Evolutionary conservation across 2,329 filamentous ascomycete species (phyloP).

Genomic region (Aspergillus udagawae): DNA sequence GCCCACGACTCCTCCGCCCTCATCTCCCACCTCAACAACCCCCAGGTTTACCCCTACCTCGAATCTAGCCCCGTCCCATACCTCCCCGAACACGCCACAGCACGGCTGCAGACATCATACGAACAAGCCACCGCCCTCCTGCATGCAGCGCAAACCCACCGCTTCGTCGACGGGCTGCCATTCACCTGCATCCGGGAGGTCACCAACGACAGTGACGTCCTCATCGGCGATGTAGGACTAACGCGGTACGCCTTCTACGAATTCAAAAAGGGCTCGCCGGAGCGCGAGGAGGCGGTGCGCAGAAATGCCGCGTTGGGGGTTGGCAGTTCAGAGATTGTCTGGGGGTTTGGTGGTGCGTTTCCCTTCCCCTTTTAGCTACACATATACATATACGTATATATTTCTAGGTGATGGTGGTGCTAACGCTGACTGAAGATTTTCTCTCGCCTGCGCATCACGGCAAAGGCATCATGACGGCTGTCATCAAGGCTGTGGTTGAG

Average conservation of each 20-base stretch:
- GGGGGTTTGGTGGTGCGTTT: slow-evolving; percentile 21
- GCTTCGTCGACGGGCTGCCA: slow-evolving; percentile 16
- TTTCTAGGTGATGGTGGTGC: too few species aligned
- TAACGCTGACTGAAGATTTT: slow-evolving; percentile 11
- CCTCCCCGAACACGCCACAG: slow-evolving; percentile 13
- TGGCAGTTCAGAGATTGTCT: slow-evolving; percentile 22
- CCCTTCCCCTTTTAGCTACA: background rate
- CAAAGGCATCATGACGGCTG: slow-evolving; percentile 27
- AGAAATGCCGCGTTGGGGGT: slow-evolving; percentile 16
- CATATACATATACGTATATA: background rate
- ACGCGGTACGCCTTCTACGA: slow-evolving; percentile 24
- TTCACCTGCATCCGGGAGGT: slow-evolving; percentile 18
- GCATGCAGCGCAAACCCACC: background rate
- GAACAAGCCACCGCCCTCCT: slow-evolving; percentile 1
- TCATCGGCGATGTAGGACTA: slow-evolving; percentile 23
- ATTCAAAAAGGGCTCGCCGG: slow-evolving; percentile 10
- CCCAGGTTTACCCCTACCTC: slow-evolving; percentile 19
- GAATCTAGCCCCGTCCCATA: slow-evolving; percentile 24
- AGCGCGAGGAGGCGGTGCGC: slow-evolving; percentile 11
- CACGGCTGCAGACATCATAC: slow-evolving; percentile 8
- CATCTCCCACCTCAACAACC: slow-evolving; percentile 22
- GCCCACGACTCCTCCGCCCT: slow-evolving; percentile 10
- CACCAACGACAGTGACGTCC: background rate
- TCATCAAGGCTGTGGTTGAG: slow-evolving; percentile 16
- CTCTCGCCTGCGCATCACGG: slow-evolving; percentile 24